Evolutionary conservation across 371 early-diverging fungal genomes (phyloP), one percentile per base, ranked within the genome.

Genomic region (Phascolomyces articulosus): DNA sequence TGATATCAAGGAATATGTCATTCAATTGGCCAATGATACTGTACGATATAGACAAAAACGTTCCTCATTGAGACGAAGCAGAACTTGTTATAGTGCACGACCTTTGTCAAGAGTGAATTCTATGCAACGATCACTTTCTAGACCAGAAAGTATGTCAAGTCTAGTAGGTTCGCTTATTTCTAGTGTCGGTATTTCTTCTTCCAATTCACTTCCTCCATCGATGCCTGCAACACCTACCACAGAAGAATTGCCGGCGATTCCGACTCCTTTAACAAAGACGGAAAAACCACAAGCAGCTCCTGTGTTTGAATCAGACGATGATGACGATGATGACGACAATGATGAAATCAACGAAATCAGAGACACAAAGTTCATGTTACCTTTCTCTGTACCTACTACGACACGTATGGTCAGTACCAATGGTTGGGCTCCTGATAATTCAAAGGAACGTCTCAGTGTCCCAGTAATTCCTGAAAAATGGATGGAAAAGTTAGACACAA

Each of bases 1-100:
- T 6, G 93, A 91, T 26, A 84, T 95, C 13, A 85, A 80, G 58
- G 82, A 83, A 48, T 93, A 93, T 70, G 86, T 94, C 8, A 69
- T 84, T 40, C 87, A 89, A 44, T 72, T 85, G 11, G 90, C 87
- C 24, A 85, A 86, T 53, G 90, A 90, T 51, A 81, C 84, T 1
- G 84, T 83, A 38, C 80, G 85, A 21, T 71, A 61, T 68, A 79
- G 77, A 60, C 81, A 75, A 78, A 73, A 31, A 79, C 79, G 49
- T 23, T 10, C 51, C 4, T 51, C 51, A 9, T 23, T 51, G 20
- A 51, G 51, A 51, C 20, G 51, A 51, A 51, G 51, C 51, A 51
- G 51, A 51, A 51, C 51, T 8, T 51, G 24, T 24, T 51, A 51
- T 51, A 24, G 24, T 4, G 4, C 56, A 21, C 63, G 44, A 23